phyloP scores from a whole-genome alignment of 257 asterid species.

The Solanum chaucha region DNA sequence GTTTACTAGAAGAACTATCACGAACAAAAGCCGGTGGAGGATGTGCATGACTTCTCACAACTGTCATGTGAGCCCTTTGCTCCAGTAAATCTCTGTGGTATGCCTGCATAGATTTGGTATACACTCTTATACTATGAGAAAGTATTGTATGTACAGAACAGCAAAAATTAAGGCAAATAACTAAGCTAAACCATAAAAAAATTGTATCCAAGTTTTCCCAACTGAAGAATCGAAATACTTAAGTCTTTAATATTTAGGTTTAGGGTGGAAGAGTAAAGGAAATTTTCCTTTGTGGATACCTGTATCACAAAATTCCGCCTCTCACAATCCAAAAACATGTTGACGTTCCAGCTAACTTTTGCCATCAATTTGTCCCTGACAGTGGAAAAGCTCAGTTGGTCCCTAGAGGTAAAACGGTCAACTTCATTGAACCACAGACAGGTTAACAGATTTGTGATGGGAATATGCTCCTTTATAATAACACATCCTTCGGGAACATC shows the following conservation, averaged over 20 bases:
- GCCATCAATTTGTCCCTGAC: slow-evolving; percentile 77
- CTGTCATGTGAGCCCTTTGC: slow-evolving; percentile 53
- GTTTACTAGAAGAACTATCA: slow-evolving; percentile 15
- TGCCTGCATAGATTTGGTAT: slow-evolving; percentile 35
- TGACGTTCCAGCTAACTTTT: slow-evolving; percentile 58
- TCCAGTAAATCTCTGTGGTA: slow-evolving; percentile 84
- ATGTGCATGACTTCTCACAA: slow-evolving; percentile 8
- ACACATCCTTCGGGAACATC: slow-evolving; percentile 99
- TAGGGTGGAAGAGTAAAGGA: neutral
- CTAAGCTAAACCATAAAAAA: neutral
- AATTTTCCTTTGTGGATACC: slow-evolving; percentile 26
- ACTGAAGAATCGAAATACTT: too few relatives aligned
- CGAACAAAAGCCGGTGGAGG: slow-evolving; percentile 27
- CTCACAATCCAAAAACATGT: slow-evolving; percentile 93
- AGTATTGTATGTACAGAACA: neutral
- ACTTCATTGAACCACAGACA: slow-evolving; percentile 98
- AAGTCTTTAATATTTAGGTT: too few relatives aligned
- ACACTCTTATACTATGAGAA: neutral
- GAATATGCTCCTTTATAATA: slow-evolving; percentile 73
- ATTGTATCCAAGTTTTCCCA: neutral
- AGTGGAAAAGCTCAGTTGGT: slow-evolving; percentile 92
- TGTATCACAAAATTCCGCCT: slow-evolving; percentile 85
- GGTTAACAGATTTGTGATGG: slow-evolving; percentile 85
- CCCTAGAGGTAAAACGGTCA: slow-evolving; percentile 91
- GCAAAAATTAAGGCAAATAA: neutral